A percentile compares a stretch with the other conserved stretches of the same genome.
phyloP scores from a whole-genome alignment of 148 eudicot species.

The Oxyria digyna region DNA sequence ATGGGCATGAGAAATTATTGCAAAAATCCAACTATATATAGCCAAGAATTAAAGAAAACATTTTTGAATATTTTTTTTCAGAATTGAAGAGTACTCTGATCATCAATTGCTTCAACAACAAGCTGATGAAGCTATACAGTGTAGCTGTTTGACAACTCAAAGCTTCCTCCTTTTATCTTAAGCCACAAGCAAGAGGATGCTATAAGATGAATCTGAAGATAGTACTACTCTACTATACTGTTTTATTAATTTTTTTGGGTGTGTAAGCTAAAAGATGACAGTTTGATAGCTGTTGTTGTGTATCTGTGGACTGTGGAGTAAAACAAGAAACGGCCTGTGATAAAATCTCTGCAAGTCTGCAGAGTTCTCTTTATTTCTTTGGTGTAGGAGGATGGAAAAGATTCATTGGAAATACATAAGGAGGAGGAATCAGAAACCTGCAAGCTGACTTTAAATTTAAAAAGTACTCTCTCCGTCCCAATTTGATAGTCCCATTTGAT shows the following conservation, averaged over 20 bases:
- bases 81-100: not conserved
- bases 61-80: too few relatives aligned
- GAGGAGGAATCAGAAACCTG: not conserved
- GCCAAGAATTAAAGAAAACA: not conserved
- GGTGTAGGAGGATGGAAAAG: constrained; percentile 8
- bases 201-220: not conserved
- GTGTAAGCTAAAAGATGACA: not conserved
- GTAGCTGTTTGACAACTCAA: constrained; percentile 6
- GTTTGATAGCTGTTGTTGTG: not conserved
- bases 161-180: not conserved
- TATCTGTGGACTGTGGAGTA: not conserved
- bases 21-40: not conserved
- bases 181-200: not conserved
- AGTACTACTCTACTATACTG: not conserved
- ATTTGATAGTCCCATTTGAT: too few relatives aligned
- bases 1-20: constrained; percentile 1
- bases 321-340: not conserved
- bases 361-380: constrained; percentile 11
- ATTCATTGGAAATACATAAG: constrained; percentile 1
- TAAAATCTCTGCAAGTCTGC: not conserved
- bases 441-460: constrained; percentile 10
- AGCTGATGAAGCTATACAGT: constrained; percentile 6
- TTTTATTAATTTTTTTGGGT: not conserved
- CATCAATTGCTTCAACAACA: constrained; percentile 10
- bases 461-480: too few relatives aligned